Conservation (phyloP, 805 yeast species). For the Starmera quercuum region DNA sequence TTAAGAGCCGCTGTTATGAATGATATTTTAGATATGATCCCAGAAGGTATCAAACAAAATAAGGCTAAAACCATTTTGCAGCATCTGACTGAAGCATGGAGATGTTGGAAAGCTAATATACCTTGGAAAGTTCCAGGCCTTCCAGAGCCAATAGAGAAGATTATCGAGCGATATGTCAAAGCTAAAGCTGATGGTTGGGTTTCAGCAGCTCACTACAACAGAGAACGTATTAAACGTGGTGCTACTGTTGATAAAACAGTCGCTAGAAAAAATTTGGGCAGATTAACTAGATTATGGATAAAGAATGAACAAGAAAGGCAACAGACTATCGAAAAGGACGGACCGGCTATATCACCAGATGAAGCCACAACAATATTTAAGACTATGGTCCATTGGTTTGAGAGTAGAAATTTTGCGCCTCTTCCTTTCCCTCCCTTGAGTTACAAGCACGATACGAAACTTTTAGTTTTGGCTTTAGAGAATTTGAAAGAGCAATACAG, state of each 20-base stretch:
- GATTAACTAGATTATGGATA: constrained; percentile 87
- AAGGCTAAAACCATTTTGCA: constrained; percentile 84
- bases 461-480: constrained; percentile 84
- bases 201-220: constrained; percentile 83
- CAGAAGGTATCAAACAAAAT: constrained; percentile 83
- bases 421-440: constrained; percentile 91
- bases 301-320: constrained; percentile 90
- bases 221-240: constrained; percentile 86
- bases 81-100: constrained; percentile 96
- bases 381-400: constrained; percentile 89
- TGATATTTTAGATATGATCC: constrained; percentile 94
- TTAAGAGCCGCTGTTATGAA: constrained; percentile 90
- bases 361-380: constrained; percentile 85
- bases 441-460: constrained; percentile 89
- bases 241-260: constrained; percentile 91
- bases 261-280: constrained; percentile 86
- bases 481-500: constrained; percentile 74
- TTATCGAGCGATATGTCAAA: constrained; percentile 82
- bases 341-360: constrained; percentile 78
- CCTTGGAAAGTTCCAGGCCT: constrained; percentile 98
- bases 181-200: constrained; percentile 98
- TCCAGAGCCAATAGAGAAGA: constrained; percentile 82
- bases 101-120: constrained; percentile 98
- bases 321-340: constrained; percentile 66
- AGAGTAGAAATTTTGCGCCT: constrained; percentile 72